phyloP scores from a whole-genome alignment of 495 filamentous ascomycete species.

The Aeminium ludgeri region DNA sequence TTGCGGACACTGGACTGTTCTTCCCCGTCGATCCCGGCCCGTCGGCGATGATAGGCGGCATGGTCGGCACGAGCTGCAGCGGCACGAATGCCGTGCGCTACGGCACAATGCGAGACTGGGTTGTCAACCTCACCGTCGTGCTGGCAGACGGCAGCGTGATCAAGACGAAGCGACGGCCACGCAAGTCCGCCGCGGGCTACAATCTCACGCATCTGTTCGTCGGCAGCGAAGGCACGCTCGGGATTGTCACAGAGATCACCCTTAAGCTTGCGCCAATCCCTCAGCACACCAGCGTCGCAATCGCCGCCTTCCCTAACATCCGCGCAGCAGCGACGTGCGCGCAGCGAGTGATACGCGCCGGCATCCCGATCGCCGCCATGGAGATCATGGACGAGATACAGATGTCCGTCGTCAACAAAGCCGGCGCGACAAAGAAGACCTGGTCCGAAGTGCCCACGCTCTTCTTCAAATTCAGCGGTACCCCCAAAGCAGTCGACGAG shows the following conservation, averaged over 20 bases:
- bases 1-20: conserved; percentile 63
- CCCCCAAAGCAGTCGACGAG: conserved; percentile 48
- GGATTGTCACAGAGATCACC: conserved; percentile 59
- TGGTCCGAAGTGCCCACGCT: conserved; percentile 67
- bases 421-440: conserved; percentile 46
- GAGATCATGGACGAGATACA: conserved; percentile 75
- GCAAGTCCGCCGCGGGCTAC: conserved; percentile 66
- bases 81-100: conserved; percentile 71
- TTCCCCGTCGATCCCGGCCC: conserved; percentile 69
- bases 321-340: conserved; percentile 56
- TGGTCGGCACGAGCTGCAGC: conserved; percentile 63
- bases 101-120: conserved; percentile 79
- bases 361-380: conserved; percentile 60
- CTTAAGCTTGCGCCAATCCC: conserved; percentile 61
- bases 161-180: conserved; percentile 55
- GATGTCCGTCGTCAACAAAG: conserved; percentile 61
- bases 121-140: conserved; percentile 64
- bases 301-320: conserved; percentile 58
- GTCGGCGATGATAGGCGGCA: conserved; percentile 31
- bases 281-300: conserved; percentile 55
- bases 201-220: conserved; percentile 63
- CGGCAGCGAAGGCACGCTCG: conserved; percentile 63
- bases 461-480: conserved; percentile 74
- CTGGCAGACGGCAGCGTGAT: conserved; percentile 63
- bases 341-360: conserved; percentile 48